A percentile compares a stretch with the other conserved stretches of the same genome.
Conservation (phyloP, 169 alveolate genomes). For the Cryptosporidium viatorum region DNA sequence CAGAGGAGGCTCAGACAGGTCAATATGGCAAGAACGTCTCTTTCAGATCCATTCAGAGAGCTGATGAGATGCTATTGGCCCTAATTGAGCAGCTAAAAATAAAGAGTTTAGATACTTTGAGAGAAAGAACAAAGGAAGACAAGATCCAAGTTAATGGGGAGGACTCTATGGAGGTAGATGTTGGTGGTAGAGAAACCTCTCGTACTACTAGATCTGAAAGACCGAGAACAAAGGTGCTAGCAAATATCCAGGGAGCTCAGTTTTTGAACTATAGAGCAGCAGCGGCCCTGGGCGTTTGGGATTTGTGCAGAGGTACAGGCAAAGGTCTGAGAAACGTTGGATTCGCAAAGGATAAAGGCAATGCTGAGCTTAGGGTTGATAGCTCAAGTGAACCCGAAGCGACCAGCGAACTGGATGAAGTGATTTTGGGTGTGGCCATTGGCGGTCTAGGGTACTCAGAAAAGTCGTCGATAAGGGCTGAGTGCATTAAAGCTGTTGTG, state of each 20-base stretch:
- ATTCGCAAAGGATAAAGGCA: slow-evolving; percentile 9
- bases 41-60: slow-evolving; percentile 44
- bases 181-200: not conserved
- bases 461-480: slow-evolving; percentile 19
- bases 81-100: not conserved
- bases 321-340: slow-evolving; percentile 49
- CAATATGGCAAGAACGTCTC: slow-evolving; percentile 54
- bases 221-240: slow-evolving; percentile 16
- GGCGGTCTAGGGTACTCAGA: slow-evolving; percentile 71
- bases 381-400: not conserved
- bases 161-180: not conserved
- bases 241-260: slow-evolving; percentile 73
- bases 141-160: no score
- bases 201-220: not conserved
- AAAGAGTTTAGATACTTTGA: not conserved
- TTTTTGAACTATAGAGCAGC: slow-evolving; percentile 57
- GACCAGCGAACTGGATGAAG: slow-evolving; percentile 13
- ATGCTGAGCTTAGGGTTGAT: slow-evolving; percentile 5
- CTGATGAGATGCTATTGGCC: slow-evolving; percentile 25
- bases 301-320: slow-evolving; percentile 55
- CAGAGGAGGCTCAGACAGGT: slow-evolving; percentile 55
- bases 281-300: slow-evolving; percentile 63
- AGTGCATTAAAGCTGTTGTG: slow-evolving; percentile 49
- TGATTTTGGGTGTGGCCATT: slow-evolving; percentile 60
- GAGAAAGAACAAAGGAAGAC: not conserved